phyloP scores from a whole-genome alignment of 164 flowering plant genomes.

The Vitis rotundifolia region DNA sequence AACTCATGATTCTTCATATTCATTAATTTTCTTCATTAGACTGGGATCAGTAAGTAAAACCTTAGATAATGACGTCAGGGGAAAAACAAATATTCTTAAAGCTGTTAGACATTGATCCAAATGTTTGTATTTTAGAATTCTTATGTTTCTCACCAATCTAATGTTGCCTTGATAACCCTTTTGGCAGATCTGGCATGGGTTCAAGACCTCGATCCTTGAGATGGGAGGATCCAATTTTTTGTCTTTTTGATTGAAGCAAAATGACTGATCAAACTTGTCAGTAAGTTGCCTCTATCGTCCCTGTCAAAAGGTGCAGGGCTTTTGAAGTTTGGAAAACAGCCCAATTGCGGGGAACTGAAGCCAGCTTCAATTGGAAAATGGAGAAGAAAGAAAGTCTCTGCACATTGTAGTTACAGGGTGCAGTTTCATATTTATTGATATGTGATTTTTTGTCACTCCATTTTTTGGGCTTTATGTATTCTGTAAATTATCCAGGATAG shows the following conservation, averaged over 20 bases:
- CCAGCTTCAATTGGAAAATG: constrained; percentile 3
- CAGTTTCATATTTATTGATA: constrained; percentile 14
- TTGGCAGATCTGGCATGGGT: constrained; percentile 79
- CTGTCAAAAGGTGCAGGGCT: neutral
- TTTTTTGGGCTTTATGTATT: constrained; percentile 20
- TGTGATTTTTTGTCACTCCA: constrained; percentile 2
- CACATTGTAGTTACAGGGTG: constrained; percentile 5
- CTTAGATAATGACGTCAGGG: no score
- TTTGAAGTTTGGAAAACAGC: neutral
- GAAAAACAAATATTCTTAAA: no score
- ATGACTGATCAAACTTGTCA: neutral
- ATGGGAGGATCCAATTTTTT: neutral
- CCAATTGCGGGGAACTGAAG: neutral
- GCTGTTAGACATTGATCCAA: no score
- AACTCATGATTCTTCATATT: no score
- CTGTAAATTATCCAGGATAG: constrained; percentile 12
- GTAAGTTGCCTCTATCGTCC: neutral
- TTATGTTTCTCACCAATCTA: neutral
- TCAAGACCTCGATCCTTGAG: constrained; percentile 71
- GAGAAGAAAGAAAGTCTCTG: neutral
- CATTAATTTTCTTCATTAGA: no score
- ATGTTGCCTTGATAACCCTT: neutral
- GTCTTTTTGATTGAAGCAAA: neutral
- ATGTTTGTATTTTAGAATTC: neutral
- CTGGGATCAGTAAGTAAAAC: no score